Base-by-base conservation (phyloP, 2,329 filamentous ascomycete genomes). In the Ophiostoma quercus region DNA sequence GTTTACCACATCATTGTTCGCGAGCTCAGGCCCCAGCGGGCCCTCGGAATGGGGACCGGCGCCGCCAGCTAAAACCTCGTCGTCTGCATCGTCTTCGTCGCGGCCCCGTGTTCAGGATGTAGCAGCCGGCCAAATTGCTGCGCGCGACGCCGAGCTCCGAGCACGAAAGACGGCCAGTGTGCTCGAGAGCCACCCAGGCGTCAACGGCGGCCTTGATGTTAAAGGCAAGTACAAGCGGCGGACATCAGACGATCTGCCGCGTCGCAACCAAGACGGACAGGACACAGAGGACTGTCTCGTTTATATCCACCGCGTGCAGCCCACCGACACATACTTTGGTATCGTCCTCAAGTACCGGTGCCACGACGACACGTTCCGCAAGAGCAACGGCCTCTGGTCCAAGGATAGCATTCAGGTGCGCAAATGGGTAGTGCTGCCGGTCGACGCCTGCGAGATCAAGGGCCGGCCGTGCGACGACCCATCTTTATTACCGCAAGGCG, bases 341-440 rank as follows among this genome's bases (percentile, higher is more conserved):
- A 88, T 99, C 67, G 90, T 95, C 68, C 89, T 99, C 73, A 91
- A 90, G 75, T 99, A 96, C 79, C 90, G 92, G 75, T 98, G 94
- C 78, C 87, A 91, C 73, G 88, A 93, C 70, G 90, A 94, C 66
- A 85, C 90, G 1, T 89, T 99, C 74, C 86, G 92, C 71, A 95
- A 92, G 77, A 89, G 92, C 54, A 99, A 99, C 77, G 88, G 95
- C 12, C 88, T 99, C 76, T 99, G 95, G 95, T 92, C 93, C 7
- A 92, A 93, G 73, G 95, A 98, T 77, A 92, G 88, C 73, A 90
- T 98, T 47, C 94, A 97, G 77, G 87, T 89, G 66, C 88, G 94
- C 71, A 92, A 92, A 75, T 89, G 87, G 73, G 84, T 99, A 19
- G 85, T 94, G 9, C 82, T 99, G 68, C 95, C 95, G 0, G 92